Evolutionary conservation across 306 rosid genomes (phyloP).

Genomic region (Leucaena leucocephala): DNA sequence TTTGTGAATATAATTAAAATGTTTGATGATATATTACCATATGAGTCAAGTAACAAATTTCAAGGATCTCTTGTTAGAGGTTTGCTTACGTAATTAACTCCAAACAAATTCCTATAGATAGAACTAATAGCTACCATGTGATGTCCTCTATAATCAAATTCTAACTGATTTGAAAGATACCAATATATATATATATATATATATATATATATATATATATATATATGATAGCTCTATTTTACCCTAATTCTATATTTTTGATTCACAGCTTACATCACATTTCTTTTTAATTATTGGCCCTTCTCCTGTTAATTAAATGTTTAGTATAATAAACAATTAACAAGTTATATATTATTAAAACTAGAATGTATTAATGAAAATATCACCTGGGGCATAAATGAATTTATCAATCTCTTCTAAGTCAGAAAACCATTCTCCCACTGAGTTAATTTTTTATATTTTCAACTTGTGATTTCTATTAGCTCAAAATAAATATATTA

Average conservation of each 20-base stretch:
- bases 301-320: neutral
- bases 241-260: neutral
- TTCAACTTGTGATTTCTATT: neutral
- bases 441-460: neutral
- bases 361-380: neutral
- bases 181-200: no score
- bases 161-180: neutral
- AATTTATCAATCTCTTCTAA: neutral
- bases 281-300: neutral
- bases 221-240: neutral
- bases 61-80: neutral
- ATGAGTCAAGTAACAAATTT: neutral
- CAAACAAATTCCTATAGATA: neutral
- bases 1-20: no score
- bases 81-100: neutral
- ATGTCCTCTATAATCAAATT: slow-evolving; percentile 1
- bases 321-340: neutral
- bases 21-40: neutral
- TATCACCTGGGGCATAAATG: neutral
- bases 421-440: neutral
- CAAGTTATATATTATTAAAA: neutral
- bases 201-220: no score
- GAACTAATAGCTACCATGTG: neutral
- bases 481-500: neutral
- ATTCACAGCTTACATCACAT: neutral